Evolutionary conservation across 352 stramenopile species (phyloP).

Genomic region (Globisporangium parvum): DNA sequence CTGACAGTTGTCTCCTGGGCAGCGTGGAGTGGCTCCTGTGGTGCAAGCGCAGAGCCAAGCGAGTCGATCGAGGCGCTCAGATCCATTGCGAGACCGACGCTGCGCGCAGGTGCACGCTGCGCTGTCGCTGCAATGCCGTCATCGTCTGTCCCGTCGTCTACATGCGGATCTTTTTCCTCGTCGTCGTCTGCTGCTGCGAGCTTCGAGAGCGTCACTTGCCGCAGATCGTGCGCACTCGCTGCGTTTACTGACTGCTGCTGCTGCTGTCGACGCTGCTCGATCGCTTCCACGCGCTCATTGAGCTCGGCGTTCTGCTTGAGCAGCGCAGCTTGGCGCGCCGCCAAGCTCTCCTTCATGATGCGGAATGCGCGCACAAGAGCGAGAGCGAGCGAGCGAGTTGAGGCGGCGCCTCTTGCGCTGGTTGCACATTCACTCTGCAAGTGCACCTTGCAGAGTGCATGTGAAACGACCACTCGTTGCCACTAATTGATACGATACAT

Average conservation of each 20-base stretch:
- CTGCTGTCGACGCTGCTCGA: slow-evolving; percentile 53
- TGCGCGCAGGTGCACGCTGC: slow-evolving; percentile 5
- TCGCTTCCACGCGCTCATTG: slow-evolving; percentile 58
- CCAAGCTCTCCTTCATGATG: slow-evolving; percentile 57
- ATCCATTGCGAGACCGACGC: slow-evolving; percentile 24
- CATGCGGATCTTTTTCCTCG: slow-evolving; percentile 4
- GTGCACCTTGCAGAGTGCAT: neutral
- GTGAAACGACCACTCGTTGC: neutral
- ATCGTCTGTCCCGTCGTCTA: neutral
- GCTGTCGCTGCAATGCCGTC: neutral
- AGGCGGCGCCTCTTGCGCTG: too few species aligned
- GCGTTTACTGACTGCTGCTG: slow-evolving; percentile 27
- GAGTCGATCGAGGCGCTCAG: slow-evolving; percentile 56
- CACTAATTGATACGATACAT: neutral
- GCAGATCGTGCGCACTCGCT: slow-evolving; percentile 1
- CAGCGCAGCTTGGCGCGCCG: slow-evolving; percentile 47
- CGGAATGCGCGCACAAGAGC: neutral
- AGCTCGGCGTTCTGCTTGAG: slow-evolving; percentile 57
- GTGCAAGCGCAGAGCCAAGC: slow-evolving; percentile 12
- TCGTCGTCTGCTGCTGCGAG: neutral
- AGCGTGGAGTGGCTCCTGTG: neutral
- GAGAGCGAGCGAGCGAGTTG: too few species aligned
- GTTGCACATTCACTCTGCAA: too few species aligned
- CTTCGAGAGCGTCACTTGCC: too few species aligned
- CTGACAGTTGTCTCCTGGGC: neutral